phyloP scores from a whole-genome alignment of 305 asterid genomes.

The Fraxinus albicans region DNA sequence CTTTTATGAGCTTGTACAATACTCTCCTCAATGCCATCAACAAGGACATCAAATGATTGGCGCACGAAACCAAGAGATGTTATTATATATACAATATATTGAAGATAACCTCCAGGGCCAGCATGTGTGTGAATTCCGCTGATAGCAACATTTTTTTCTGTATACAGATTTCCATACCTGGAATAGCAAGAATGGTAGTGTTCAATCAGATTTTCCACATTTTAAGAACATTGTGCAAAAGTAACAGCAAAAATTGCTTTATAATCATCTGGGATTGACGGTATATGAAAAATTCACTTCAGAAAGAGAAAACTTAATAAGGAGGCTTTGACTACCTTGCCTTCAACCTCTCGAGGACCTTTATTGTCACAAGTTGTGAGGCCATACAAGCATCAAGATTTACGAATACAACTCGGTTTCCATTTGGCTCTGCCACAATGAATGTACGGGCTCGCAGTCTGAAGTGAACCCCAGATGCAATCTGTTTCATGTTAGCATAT shows the following conservation, averaged over 20 bases:
- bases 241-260: constrained; percentile 14
- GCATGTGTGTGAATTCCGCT: constrained; percentile 98
- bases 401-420: constrained; percentile 69
- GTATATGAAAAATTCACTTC: constrained; percentile 5
- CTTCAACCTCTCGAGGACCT: constrained; percentile 86
- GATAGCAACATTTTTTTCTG: constrained; percentile 85
- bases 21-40: constrained; percentile 92
- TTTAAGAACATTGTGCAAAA: constrained; percentile 4
- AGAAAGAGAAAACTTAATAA: not conserved
- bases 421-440: constrained; percentile 76
- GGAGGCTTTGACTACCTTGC: constrained; percentile 55
- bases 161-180: constrained; percentile 90
- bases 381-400: constrained; percentile 99
- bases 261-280: constrained; percentile 7
- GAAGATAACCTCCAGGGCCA: constrained; percentile 99
- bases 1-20: constrained; percentile 84
- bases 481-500: constrained; percentile 78
- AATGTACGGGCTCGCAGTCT: constrained; percentile 90
- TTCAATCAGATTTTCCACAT: constrained; percentile 14
- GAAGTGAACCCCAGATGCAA: constrained; percentile 87
- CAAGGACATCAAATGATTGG: constrained; percentile 94
- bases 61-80: constrained; percentile 98
- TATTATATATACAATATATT: constrained; percentile 79
- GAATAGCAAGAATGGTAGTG: constrained; percentile 10
- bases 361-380: constrained; percentile 82